Base-by-base conservation (phyloP, 2,329 filamentous ascomycete species). In the Botryotinia narcissicola region DNA sequence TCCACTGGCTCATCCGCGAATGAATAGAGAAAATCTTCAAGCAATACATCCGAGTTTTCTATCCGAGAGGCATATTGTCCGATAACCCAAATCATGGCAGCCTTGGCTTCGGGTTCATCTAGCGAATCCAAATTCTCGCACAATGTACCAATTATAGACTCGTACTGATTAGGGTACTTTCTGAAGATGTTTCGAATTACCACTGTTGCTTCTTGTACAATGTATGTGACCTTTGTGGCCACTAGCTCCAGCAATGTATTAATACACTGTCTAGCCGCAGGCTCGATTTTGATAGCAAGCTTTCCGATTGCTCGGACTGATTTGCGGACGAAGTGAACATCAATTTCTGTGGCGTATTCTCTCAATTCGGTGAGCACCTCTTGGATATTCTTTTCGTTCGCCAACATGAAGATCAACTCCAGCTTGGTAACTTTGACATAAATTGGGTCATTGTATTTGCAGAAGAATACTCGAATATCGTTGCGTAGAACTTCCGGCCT, bases 381-480 rank as follows among this genome's bases (percentile, higher is more conserved):
- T 67, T 94, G 92, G 78, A 99, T 99, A 81, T 99, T 99, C 79
- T 91, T 92, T 83, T 98, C 94, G 48, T 90, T 97, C 12, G 96
- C 96, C 74, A 99, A 88, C 96, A 98, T 99, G 83, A 99, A 99
- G 77, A 99, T 98, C 78, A 99, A 88, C 83, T 99, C 96, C 68
- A 99, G 87, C 84, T 99, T 99, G 25, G 96, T 99, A 70, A 99
- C 96, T 83, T 99, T 99, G 84, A 99, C 96, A 82, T 98, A 99
- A 76, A 99, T 99, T 0, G 96, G 96, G 81, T 99, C 96, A 82
- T 99, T 99, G 84, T 99, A 99, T 86, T 99, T 99, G 90, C 96
- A 99, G 84, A 99, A 99, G 84, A 99, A 99, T 46, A 99, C 96
- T 64, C 96, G 90, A 75, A 99, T 98, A 82, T 99, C 96, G 83